phyloP scores from a whole-genome alignment of 164 flowering plant genomes.

The Berberis vulgaris region DNA sequence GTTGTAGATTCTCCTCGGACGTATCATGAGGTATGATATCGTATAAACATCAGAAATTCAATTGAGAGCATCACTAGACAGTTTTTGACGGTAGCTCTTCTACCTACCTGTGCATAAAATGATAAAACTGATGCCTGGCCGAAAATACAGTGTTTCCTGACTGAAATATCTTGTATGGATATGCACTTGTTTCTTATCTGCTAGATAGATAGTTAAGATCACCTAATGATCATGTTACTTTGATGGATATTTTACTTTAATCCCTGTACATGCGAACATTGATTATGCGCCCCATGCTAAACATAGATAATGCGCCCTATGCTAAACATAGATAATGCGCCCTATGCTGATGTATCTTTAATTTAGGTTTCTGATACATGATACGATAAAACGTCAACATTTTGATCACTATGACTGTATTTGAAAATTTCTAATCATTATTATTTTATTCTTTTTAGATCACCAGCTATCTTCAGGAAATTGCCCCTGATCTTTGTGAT shows the following conservation, averaged over 20 bases:
- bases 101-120: too few relatives aligned
- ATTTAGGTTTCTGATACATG: too few relatives aligned
- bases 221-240: neutral
- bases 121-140: too few relatives aligned
- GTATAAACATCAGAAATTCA: neutral
- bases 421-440: neutral
- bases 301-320: too few relatives aligned
- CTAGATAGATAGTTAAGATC: neutral
- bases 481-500: constrained; percentile 87
- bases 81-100: neutral
- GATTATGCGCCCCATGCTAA: too few relatives aligned
- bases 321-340: too few relatives aligned
- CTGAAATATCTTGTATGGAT: too few relatives aligned
- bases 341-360: too few relatives aligned
- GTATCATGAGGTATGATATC: constrained; percentile 71
- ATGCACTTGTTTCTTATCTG: neutral
- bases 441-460: constrained; percentile 40
- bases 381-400: too few relatives aligned
- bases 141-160: too few relatives aligned
- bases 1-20: constrained; percentile 88
- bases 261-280: too few relatives aligned
- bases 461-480: constrained; percentile 87
- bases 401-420: neutral
- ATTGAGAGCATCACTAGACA: neutral
- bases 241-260: neutral